Evolutionary conservation across 2,329 filamentous ascomycete genomes (phyloP).

Genomic region (Microsporum canis): DNA sequence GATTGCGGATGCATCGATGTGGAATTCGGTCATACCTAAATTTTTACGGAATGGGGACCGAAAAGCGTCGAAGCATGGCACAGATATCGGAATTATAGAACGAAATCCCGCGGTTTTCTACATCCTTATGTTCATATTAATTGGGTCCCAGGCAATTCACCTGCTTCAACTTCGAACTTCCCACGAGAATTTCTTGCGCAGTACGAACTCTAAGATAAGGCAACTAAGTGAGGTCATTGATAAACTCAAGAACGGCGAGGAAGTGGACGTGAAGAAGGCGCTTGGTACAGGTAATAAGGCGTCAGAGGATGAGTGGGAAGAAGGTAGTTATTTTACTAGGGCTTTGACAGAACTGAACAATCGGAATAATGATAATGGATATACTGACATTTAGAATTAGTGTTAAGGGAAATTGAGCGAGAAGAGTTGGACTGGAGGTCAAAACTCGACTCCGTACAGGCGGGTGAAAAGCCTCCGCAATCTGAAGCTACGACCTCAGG

Average conservation of each 20-base stretch:
- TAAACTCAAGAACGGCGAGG: slow-evolving; percentile 37
- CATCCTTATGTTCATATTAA: slow-evolving; percentile 70
- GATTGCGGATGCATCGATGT: slow-evolving; percentile 50
- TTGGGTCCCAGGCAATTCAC: slow-evolving; percentile 92
- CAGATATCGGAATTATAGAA: slow-evolving; percentile 33
- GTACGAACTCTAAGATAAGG: slow-evolving; percentile 67
- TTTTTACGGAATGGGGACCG: slow-evolving; percentile 26
- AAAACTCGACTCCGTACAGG: neutral
- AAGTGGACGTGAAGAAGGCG: slow-evolving; percentile 72
- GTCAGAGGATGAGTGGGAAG: slow-evolving; percentile 77
- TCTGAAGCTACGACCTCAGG: neutral
- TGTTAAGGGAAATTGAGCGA: slow-evolving; percentile 26
- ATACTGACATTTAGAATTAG: neutral
- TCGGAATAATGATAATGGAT: neutral
- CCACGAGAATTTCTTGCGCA: slow-evolving; percentile 58
- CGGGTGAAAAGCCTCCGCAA: neutral
- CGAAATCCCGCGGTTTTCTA: slow-evolving; percentile 73
- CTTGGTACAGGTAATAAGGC: slow-evolving; percentile 66
- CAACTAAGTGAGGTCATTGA: slow-evolving; percentile 55
- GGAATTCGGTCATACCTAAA: slow-evolving; percentile 59
- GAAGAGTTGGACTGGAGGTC: slow-evolving; percentile 30
- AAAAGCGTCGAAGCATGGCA: slow-evolving; percentile 21
- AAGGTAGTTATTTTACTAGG: slow-evolving; percentile 45
- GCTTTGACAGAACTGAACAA: neutral
- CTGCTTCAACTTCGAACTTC: slow-evolving; percentile 73